Conservation (phyloP, 2,329 filamentous ascomycete species). For the Fusarium xyrophilum region DNA sequence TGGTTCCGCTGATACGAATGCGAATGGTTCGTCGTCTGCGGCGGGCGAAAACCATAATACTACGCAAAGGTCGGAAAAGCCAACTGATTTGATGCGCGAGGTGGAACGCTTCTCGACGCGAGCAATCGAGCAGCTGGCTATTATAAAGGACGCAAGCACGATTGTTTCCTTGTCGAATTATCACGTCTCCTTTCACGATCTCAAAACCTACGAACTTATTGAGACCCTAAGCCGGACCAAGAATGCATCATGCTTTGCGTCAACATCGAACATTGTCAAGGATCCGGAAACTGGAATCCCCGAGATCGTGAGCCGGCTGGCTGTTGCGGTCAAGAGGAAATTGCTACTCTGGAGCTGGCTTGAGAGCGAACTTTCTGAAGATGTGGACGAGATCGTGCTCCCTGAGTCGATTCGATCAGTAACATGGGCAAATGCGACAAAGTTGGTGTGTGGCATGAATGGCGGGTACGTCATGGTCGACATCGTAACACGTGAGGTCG, state of each 20-base stretch:
- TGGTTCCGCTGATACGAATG: slow-evolving; percentile 42
- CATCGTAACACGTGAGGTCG: slow-evolving; percentile 73
- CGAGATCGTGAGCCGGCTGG: slow-evolving; percentile 88
- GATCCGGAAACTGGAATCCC: slow-evolving; percentile 86
- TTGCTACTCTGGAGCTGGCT: slow-evolving; percentile 95
- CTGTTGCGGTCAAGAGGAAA: slow-evolving; percentile 90
- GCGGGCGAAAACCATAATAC: slow-evolving; percentile 40
- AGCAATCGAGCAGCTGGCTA: slow-evolving; percentile 89
- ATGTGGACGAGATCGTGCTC: slow-evolving; percentile 78
- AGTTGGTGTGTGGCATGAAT: slow-evolving; percentile 88
- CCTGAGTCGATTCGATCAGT: slow-evolving; percentile 85
- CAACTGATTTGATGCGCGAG: slow-evolving; percentile 87
- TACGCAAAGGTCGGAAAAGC: slow-evolving; percentile 52
- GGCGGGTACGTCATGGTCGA: slow-evolving; percentile 91
- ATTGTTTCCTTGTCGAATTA: slow-evolving; percentile 91
- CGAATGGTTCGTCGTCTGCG: slow-evolving; percentile 40
- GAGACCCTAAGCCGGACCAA: slow-evolving; percentile 83
- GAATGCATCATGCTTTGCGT: slow-evolving; percentile 87
- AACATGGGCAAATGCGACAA: slow-evolving; percentile 89
- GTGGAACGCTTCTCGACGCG: slow-evolving; percentile 92
- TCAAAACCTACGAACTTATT: slow-evolving; percentile 81
- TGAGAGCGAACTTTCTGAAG: slow-evolving; percentile 82
- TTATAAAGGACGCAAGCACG: slow-evolving; percentile 93
- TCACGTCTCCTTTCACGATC: slow-evolving; percentile 87
- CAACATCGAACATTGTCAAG: slow-evolving; percentile 94